Percentiles rank a stretch among this genome's conserved stretches.
phyloP scores from a whole-genome alignment of 139 green algal genomes.

The Closterium sp. region DNA sequence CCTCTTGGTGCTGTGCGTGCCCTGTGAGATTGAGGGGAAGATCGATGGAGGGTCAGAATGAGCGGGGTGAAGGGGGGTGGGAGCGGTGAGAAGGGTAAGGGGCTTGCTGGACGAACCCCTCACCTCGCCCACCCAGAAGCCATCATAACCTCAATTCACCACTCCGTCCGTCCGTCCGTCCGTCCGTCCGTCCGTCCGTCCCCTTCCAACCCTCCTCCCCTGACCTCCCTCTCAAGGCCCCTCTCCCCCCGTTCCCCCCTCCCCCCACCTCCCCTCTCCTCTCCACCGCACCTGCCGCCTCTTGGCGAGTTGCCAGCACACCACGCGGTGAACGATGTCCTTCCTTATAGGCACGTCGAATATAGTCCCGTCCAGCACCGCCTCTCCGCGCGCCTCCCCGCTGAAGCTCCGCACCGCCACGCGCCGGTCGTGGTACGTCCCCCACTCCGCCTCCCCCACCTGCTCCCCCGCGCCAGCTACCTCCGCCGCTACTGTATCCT shows the following conservation, averaged over 20 bases:
- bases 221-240: neutral
- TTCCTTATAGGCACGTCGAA: constrained; percentile 70
- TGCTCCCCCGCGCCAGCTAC: neutral
- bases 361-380: constrained; percentile 54
- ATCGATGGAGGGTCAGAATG: neutral
- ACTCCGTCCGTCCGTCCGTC: neutral
- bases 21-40: too few species aligned
- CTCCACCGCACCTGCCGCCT: constrained; percentile 32
- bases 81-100: neutral
- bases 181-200: neutral
- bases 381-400: constrained; percentile 22
- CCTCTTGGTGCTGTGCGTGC: too few species aligned
- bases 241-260: neutral
- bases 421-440: neutral
- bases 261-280: neutral
- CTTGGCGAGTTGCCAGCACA: constrained; percentile 85
- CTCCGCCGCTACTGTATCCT: neutral
- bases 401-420: constrained; percentile 36
- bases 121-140: neutral
- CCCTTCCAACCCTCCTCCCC: neutral
- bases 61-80: neutral
- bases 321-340: constrained; percentile 85
- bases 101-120: neutral
- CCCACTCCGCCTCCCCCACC: neutral
- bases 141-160: neutral